These are phyloP conservation scores for Rhododendron molle DNA, from an alignment of 148 eudicot species.

Conservation along the genomic window DNA sequence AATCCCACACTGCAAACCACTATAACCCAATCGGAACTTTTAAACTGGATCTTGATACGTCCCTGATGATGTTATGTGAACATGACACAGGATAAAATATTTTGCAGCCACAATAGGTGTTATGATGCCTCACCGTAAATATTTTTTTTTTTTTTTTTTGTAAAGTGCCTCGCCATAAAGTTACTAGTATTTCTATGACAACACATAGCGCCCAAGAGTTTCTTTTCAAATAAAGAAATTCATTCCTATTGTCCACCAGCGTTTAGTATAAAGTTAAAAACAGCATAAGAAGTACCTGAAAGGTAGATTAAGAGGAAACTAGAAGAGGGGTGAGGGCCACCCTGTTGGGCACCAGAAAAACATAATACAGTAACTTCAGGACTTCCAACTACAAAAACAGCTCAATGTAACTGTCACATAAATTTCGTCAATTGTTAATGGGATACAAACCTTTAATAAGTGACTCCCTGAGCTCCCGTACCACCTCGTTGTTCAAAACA, in stretches of 20 bases:
- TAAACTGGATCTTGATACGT: neutral
- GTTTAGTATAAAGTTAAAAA: neutral
- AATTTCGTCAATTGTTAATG: neutral
- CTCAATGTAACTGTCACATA: neutral
- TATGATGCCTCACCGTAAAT: neutral
- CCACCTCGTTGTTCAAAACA: slow-evolving; percentile 76
- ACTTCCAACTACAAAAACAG: neutral
- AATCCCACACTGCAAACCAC: too few relatives aligned
- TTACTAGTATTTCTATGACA: neutral
- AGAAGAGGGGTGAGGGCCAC: neutral
- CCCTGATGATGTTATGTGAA: neutral
- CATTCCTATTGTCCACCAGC: neutral
- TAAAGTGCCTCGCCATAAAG: neutral
- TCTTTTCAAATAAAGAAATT: neutral
- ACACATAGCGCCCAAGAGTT: neutral
- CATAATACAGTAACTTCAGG: neutral
- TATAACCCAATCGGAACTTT: neutral
- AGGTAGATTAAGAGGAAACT: neutral
- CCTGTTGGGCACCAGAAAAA: neutral
- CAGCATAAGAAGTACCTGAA: neutral
- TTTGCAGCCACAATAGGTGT: neutral
- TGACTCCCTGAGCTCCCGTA: slow-evolving; percentile 64
- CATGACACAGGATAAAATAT: neutral
- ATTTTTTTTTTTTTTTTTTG: too few relatives aligned
- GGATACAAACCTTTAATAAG: slow-evolving; percentile 42